These are phyloP conservation scores for Candida jianshihensis DNA, from an alignment of 805 yeast species.

Conservation along the genomic window DNA sequence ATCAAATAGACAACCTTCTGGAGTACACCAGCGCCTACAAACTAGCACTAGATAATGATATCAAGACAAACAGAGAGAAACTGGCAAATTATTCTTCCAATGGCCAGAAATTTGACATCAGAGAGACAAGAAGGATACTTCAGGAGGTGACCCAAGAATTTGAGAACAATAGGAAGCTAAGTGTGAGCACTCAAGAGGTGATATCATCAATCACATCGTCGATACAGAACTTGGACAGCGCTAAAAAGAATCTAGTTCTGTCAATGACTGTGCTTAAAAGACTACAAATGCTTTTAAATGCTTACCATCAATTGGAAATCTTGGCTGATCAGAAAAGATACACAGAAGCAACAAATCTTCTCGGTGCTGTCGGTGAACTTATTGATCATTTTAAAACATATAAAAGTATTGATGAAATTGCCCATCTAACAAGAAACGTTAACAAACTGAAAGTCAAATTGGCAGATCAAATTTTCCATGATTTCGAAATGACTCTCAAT, in stretches of 20 bases:
- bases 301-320: constrained; percentile 53
- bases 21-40: constrained; percentile 46
- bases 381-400: constrained; percentile 70
- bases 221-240: constrained; percentile 71
- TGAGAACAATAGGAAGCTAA: constrained; percentile 38
- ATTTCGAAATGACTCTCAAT: constrained; percentile 50
- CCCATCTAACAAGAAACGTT: constrained; percentile 53
- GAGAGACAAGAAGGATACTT: constrained; percentile 22
- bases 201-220: constrained; percentile 68
- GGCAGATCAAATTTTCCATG: constrained; percentile 64
- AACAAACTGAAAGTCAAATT: constrained; percentile 52
- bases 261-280: constrained; percentile 84
- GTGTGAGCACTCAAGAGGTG: constrained; percentile 49
- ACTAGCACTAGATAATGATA: constrained; percentile 37
- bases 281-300: constrained; percentile 76
- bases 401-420: constrained; percentile 77
- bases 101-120: constrained; percentile 15
- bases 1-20: constrained; percentile 43
- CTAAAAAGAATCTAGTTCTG: constrained; percentile 75
- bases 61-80: constrained; percentile 26
- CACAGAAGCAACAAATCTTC: constrained; percentile 48
- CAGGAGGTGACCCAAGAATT: constrained; percentile 37
- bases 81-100: constrained; percentile 11
- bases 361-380: constrained; percentile 69
- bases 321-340: constrained; percentile 40